Base-by-base conservation (phyloP, 2,329 filamentous ascomycete species). In the Sporothrix inflata region DNA sequence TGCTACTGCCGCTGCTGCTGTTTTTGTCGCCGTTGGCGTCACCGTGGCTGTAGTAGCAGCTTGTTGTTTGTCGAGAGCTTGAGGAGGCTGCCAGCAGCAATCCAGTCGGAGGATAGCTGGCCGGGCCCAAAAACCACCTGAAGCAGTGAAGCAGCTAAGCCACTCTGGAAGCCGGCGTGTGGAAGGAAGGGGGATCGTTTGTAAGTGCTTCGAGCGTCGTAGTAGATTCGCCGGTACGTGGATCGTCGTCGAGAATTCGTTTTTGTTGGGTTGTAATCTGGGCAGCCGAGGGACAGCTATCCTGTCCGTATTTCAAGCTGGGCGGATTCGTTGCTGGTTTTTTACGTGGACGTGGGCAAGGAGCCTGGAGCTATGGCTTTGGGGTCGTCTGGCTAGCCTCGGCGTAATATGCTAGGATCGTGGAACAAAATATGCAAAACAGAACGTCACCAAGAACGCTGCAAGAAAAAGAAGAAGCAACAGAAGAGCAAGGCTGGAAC, bases 361-460 rank as follows among this genome's bases (percentile, higher is more conserved):
- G 34, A 55, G 49, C 51, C 38, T 69, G 51, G 24, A 69, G 67
- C 51, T 69, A 69, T 34, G 38, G 51, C 21, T 12, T 21, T 65
- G n/a, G 34, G 38, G 34, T 65, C 11, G 38, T 27, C 19, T 16
- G 38, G 51, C 67, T 69, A 69, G 51, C 34, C 38, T 69, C 51
- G 38, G 30, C 66, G 66, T 53, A 40, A 27, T 27, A 24, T 69
- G 60, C n/a, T 45, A n/a, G 34, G 38, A 65, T 65, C 38, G 34
- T 60, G 38, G 51, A 60, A 69, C 14, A 57, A 30, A 30, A 30
- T 14, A 27, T 16, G 49, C 30, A 19, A 69, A 47, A 34, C 49
- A 69, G n/a, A 68, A 45, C 45, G 49, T 45, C 49, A 24, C 38
- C 14, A 7, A 42, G 30, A 34, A 21, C n/a, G 49, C 24, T 24